Evolutionary conservation across 192 early-diverging fungal genomes (phyloP).

Genomic region (Radiomyces spectabilis): DNA sequence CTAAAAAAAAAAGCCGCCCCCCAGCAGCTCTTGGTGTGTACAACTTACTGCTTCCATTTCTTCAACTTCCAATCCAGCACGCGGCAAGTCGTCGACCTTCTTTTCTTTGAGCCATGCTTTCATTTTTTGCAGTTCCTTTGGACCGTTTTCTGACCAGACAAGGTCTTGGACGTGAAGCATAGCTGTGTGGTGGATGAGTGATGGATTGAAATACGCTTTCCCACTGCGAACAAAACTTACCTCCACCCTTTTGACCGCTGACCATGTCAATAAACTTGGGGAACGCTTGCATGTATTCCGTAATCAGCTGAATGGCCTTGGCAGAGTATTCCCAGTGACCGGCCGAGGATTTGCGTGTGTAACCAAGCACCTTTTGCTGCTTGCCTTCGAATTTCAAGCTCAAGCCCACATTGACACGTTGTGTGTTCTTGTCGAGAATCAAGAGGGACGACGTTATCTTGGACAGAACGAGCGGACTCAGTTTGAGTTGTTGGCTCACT

Average conservation of each 20-base stretch:
- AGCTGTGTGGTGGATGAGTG: too few relatives aligned
- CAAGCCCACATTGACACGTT: conserved; percentile 71
- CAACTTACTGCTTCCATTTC: conserved; percentile 54
- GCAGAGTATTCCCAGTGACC: conserved; percentile 81
- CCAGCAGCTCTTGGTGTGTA: not conserved
- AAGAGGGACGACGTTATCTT: conserved; percentile 79
- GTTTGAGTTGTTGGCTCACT: conserved; percentile 58
- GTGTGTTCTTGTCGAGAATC: conserved; percentile 51
- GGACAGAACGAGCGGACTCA: conserved; percentile 64
- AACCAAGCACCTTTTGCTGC: conserved; percentile 82
- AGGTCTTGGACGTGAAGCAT: conserved; percentile 16
- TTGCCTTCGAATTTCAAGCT: conserved; percentile 88
- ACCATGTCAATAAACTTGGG: conserved; percentile 36
- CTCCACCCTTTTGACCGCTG: not conserved
- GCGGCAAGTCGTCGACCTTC: conserved; percentile 56
- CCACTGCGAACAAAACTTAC: not conserved
- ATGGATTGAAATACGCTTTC: too few relatives aligned
- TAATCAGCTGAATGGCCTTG: conserved; percentile 68
- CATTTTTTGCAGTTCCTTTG: conserved; percentile 42
- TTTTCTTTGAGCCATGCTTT: conserved; percentile 58
- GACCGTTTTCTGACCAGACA: conserved; percentile 19
- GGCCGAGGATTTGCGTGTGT: conserved; percentile 64
- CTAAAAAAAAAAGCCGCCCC: not conserved
- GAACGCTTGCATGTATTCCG: conserved; percentile 56
- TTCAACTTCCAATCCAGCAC: conserved; percentile 52